phyloP scores from a whole-genome alignment of 306 rosid species.

The Begonia masoniana region DNA sequence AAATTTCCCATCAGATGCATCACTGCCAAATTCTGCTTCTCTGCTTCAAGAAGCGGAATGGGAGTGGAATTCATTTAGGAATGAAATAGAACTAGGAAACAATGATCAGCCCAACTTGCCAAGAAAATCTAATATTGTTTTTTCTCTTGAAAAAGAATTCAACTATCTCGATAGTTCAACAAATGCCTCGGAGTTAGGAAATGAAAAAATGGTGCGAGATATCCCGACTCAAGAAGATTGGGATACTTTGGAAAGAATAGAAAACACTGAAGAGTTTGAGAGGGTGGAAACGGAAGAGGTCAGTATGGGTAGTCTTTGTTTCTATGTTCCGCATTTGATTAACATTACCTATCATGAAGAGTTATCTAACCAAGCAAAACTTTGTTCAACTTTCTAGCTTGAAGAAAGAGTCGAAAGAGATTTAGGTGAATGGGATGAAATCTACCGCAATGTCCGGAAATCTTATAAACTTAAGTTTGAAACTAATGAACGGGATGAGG shows the following conservation, averaged over 20 bases:
- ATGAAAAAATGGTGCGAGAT: slow-evolving; percentile 29
- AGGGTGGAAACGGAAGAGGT: slow-evolving; percentile 86
- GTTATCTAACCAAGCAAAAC: too few species aligned
- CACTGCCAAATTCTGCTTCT: slow-evolving; percentile 63
- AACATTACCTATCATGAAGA: too few species aligned
- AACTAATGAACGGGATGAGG: slow-evolving; percentile 95
- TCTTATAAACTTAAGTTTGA: slow-evolving; percentile 81
- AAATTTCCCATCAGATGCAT: slow-evolving; percentile 64
- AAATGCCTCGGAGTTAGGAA: slow-evolving; percentile 30
- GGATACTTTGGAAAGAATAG: slow-evolving; percentile 58
- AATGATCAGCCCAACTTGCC: slow-evolving; percentile 12
- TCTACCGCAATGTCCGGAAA: slow-evolving; percentile 81
- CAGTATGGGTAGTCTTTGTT: slow-evolving; percentile 11
- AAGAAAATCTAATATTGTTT: slow-evolving; percentile 30
- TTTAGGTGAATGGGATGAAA: slow-evolving; percentile 66
- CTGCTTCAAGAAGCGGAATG: slow-evolving; percentile 56
- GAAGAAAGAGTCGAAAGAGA: slow-evolving; percentile 65
- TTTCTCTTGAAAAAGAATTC: slow-evolving; percentile 56
- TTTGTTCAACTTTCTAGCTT: slow-evolving; percentile 29
- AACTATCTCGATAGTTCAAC: slow-evolving; percentile 25
- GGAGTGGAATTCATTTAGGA: slow-evolving; percentile 68
- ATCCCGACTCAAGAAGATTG: slow-evolving; percentile 52
- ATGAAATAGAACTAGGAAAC: slow-evolving; percentile 23
- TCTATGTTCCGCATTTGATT: too few species aligned
- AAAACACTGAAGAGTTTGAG: slow-evolving; percentile 69